Conservation (phyloP, 257 asterid genomes). For the Galeopsis tetrahit region DNA sequence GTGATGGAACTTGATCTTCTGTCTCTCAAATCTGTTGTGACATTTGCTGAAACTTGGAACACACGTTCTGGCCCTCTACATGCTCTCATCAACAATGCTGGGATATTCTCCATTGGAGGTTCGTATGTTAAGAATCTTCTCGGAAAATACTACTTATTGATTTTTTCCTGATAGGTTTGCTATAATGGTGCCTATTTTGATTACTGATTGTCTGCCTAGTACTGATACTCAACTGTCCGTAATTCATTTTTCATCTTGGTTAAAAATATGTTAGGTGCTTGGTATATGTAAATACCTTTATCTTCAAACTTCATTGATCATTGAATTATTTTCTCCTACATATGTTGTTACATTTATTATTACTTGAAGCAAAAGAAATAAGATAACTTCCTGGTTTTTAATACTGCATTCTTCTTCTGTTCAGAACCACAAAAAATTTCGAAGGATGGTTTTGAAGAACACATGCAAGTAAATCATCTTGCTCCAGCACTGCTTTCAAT, state of each 20-base stretch:
- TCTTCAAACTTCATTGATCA: neutral
- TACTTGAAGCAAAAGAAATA: constrained; percentile 13
- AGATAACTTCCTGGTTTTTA: constrained; percentile 29
- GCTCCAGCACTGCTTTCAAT: constrained; percentile 94
- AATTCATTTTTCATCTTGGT: neutral
- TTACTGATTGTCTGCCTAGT: constrained; percentile 15
- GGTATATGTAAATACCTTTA: neutral
- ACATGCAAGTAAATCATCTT: constrained; percentile 98
- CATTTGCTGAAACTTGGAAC: constrained; percentile 87
- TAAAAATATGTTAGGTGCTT: neutral
- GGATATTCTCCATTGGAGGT: constrained; percentile 90
- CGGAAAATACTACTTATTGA: constrained; percentile 11
- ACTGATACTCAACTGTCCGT: neutral
- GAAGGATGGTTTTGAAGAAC: constrained; percentile 85
- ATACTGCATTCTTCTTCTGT: constrained; percentile 27
- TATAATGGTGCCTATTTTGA: constrained; percentile 22
- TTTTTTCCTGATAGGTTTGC: constrained; percentile 13
- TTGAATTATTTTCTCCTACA: neutral
- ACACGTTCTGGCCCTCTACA: constrained; percentile 74
- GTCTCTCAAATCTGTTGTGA: constrained; percentile 85
- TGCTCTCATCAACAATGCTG: constrained; percentile 91
- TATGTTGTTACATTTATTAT: constrained; percentile 16
- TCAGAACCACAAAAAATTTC: constrained; percentile 91
- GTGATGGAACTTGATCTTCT: constrained; percentile 95
- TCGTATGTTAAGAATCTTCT: constrained; percentile 23